These are phyloP conservation scores for Huntiella savannae DNA, from an alignment of 2,329 filamentous ascomycete genomes.

Conservation along the genomic window DNA sequence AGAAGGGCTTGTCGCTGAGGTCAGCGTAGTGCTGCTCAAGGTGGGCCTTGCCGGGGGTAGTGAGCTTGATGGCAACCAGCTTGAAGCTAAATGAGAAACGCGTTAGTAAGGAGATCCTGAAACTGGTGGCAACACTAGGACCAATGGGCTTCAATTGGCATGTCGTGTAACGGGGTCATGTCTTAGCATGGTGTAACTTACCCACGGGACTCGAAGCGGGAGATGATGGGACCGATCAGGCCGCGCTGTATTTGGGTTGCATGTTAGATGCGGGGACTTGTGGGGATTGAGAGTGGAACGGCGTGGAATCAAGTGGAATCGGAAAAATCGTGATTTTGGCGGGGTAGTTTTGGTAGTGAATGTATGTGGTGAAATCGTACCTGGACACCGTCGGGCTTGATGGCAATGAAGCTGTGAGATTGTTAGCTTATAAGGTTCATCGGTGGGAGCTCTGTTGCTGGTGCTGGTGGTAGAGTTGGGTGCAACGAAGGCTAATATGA, in stretches of 20 bases:
- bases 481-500: too few species aligned
- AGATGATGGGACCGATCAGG: slow-evolving; percentile 93
- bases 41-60: slow-evolving; percentile 75
- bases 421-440: background rate
- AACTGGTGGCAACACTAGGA: too few species aligned
- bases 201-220: slow-evolving; percentile 93
- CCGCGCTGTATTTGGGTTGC: slow-evolving; percentile 47
- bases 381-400: slow-evolving; percentile 99
- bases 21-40: slow-evolving; percentile 97
- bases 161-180: background rate
- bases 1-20: slow-evolving; percentile 89
- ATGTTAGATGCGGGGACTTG: slow-evolving; percentile 1
- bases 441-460: too few species aligned
- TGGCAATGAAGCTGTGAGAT: slow-evolving; percentile 77
- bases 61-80: slow-evolving; percentile 93
- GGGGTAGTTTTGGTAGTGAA: background rate
- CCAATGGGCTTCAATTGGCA: background rate
- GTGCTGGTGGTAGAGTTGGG: too few species aligned
- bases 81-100: slow-evolving; percentile 51
- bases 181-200: slow-evolving; percentile 24
- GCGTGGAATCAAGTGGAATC: slow-evolving; percentile 8
- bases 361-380: slow-evolving; percentile 29
- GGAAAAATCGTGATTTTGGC: background rate
- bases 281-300: slow-evolving; percentile 2
- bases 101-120: background rate